Conservation (phyloP, 371 early-diverging fungal genomes). For the Fennellomyces sp. region DNA sequence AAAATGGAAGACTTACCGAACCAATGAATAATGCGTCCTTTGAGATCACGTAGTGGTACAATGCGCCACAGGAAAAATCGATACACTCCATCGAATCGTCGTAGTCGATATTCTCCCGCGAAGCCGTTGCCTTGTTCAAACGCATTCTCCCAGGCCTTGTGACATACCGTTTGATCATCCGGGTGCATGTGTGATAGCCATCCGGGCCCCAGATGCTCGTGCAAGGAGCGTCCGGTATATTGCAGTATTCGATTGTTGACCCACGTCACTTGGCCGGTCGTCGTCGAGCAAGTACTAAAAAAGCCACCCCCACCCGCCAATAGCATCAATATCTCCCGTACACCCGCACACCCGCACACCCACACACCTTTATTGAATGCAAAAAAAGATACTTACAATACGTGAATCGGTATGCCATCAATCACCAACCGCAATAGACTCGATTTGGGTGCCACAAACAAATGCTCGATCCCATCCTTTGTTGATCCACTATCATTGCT, state of each 20-base stretch:
- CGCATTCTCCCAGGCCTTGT: conserved; percentile 54
- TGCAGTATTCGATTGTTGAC: conserved; percentile 64
- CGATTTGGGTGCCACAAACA: conserved; percentile 52
- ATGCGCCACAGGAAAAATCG: conserved; percentile 66
- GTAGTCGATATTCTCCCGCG: conserved; percentile 62
- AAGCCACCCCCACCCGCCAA: conserved; percentile 2
- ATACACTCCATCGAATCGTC: conserved; percentile 62
- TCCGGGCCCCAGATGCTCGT: conserved; percentile 54
- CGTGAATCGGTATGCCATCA: conserved; percentile 67
- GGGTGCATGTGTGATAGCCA: conserved; percentile 64
- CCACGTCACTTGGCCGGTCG: conserved; percentile 62
- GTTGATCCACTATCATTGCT: background rate
- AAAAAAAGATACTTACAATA: conserved; percentile 54
- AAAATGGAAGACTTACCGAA: conserved; percentile 34
- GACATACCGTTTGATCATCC: conserved; percentile 54
- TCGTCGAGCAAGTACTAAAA: conserved; percentile 58
- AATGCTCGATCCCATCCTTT: conserved; percentile 27
- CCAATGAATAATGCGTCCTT: conserved; percentile 67
- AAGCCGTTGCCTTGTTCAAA: conserved; percentile 62
- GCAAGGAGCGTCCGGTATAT: conserved; percentile 51
- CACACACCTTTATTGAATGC: background rate
- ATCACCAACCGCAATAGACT: conserved; percentile 60
- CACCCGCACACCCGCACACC: background rate
- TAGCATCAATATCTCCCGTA: background rate
- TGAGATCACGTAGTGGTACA: conserved; percentile 60